Evolutionary conservation across 1,284 basidiomycete species (phyloP).

Genomic region (Ceraceosorus bombacis): DNA sequence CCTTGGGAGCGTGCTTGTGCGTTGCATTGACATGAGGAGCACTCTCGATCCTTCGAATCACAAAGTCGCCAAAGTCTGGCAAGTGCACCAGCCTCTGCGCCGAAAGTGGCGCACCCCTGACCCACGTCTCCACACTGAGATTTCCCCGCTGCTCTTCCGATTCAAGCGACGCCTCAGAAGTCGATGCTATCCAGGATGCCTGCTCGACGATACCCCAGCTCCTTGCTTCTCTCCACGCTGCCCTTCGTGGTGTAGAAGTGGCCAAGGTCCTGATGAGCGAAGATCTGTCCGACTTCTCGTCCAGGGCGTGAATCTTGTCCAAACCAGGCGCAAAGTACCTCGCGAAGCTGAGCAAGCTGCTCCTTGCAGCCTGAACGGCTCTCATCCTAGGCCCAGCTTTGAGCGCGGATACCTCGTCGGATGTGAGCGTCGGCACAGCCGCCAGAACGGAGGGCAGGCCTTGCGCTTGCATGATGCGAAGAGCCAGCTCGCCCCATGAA

Average conservation of each 20-base stretch:
- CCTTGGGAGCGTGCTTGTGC: conserved; percentile 5
- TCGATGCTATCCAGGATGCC: conserved; percentile 10
- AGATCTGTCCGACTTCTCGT: conserved; percentile 60
- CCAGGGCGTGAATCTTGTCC: conserved; percentile 54
- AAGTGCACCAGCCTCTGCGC: conserved; percentile 82
- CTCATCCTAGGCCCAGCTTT: conserved; percentile 24
- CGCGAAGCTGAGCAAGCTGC: conserved; percentile 55
- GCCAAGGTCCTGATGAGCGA: conserved; percentile 56
- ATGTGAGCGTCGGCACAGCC: conserved; percentile 49
- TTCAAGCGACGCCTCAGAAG: not conserved
- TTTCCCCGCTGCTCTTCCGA: conserved; percentile 49
- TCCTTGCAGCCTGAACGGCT: conserved; percentile 41
- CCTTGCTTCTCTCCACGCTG: conserved; percentile 74
- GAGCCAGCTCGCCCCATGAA: conserved; percentile 75
- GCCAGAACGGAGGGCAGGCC: conserved; percentile 69
- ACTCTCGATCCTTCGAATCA: conserved; percentile 62
- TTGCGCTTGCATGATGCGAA: conserved; percentile 63
- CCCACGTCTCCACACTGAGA: conserved; percentile 71
- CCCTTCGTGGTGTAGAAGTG: conserved; percentile 52
- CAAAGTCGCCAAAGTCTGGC: conserved; percentile 81
- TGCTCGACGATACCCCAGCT: conserved; percentile 70
- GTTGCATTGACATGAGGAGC: conserved; percentile 22
- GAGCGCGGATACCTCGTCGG: conserved; percentile 11
- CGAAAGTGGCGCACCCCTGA: conserved; percentile 70
- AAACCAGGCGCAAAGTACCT: conserved; percentile 90